A percentile compares a stretch with the other conserved stretches of the same genome.
These are phyloP conservation scores for Macrocybe gigantea DNA, from an alignment of 768 basidiomycete species.

Conservation along the genomic window DNA sequence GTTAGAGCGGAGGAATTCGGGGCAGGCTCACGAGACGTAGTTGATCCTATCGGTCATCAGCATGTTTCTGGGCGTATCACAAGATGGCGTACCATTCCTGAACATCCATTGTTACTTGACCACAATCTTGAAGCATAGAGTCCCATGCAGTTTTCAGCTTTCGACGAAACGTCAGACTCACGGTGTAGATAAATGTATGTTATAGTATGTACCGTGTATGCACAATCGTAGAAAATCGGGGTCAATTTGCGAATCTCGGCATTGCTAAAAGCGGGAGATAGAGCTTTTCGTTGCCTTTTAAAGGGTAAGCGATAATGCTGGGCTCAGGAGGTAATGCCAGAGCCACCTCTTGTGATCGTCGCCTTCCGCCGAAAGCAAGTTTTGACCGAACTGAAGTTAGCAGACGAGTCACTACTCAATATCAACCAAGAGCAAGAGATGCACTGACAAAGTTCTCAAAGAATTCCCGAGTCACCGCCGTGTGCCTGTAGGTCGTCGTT, in stretches of 20 bases:
- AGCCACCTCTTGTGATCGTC: neutral
- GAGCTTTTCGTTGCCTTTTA: conserved; percentile 39
- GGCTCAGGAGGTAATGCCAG: neutral
- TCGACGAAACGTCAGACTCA: neutral
- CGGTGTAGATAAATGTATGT: neutral
- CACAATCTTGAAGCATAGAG: conserved; percentile 15
- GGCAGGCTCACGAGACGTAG: conserved; percentile 30
- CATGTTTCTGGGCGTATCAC: conserved; percentile 29
- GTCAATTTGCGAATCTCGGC: conserved; percentile 42
- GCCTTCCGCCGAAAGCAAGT: neutral
- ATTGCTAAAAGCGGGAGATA: conserved; percentile 48
- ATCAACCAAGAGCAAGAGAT: neutral
- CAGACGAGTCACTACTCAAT: neutral
- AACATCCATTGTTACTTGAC: conserved; percentile 32
- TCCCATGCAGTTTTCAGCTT: conserved; percentile 29
- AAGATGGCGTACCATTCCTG: conserved; percentile 33
- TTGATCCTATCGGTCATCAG: conserved; percentile 46
- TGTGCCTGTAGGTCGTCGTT: conserved; percentile 8
- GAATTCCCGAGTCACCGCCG: neutral
- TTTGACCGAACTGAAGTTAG: neutral
- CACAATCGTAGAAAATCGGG: conserved; percentile 43
- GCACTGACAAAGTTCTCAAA: conserved; percentile 1
- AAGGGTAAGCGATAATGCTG: neutral
- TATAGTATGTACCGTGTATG: conserved; percentile 34
- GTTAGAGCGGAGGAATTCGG: too few species aligned